Conservation (phyloP, 116 monocot genomes). For the Posidonia oceanica region DNA sequence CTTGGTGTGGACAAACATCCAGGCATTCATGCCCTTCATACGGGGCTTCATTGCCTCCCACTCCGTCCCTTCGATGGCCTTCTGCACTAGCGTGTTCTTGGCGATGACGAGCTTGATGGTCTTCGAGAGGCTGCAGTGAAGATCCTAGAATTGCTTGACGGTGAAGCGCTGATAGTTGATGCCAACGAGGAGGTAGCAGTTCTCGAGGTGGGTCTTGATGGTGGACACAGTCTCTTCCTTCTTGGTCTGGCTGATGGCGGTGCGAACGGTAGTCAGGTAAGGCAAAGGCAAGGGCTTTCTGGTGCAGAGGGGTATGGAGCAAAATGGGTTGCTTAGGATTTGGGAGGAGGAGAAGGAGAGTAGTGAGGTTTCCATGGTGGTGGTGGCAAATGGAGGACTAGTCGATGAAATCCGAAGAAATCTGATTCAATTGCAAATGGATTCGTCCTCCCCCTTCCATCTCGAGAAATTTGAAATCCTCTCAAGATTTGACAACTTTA, state of each 20-base stretch:
- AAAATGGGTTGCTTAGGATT: not conserved
- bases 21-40: slow-evolving; percentile 85
- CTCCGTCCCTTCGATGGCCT: slow-evolving; percentile 64
- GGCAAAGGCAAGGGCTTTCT: not conserved
- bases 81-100: slow-evolving; percentile 73
- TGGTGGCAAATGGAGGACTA: no score
- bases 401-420: no score
- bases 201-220: slow-evolving; percentile 60
- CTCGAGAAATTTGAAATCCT: no score
- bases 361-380: slow-evolving; percentile 11
- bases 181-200: slow-evolving; percentile 79
- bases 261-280: slow-evolving; percentile 12
- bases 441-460: no score
- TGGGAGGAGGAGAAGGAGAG: slow-evolving; percentile 7
- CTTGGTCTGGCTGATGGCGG: slow-evolving; percentile 43
- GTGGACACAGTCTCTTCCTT: slow-evolving; percentile 33
- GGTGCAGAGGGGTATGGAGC: not conserved
- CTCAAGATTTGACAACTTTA: no score
- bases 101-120: slow-evolving; percentile 58
- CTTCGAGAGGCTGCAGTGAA: slow-evolving; percentile 63
- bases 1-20: slow-evolving; percentile 87
- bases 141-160: slow-evolving; percentile 66
- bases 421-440: no score
- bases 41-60: slow-evolving; percentile 67
- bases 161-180: slow-evolving; percentile 74